These are phyloP conservation scores for Fonsecaea erecta DNA, from an alignment of 2,329 filamentous ascomycete species.

Conservation along the genomic window DNA sequence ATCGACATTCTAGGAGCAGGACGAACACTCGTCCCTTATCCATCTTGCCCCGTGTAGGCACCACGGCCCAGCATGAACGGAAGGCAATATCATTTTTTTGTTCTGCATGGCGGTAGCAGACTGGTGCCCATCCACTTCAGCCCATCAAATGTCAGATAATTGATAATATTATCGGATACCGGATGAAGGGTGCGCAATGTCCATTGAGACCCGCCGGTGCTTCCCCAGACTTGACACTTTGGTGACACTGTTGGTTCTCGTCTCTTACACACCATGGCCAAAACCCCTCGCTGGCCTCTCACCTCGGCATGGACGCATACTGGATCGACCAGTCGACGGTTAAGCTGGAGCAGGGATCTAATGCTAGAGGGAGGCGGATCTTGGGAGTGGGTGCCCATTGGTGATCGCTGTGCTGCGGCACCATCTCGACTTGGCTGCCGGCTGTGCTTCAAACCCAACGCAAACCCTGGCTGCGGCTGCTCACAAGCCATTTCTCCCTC, in stretches of 20 bases:
- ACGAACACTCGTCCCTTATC: neutral
- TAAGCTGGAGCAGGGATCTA: neutral
- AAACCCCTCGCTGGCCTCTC: conserved; percentile 18
- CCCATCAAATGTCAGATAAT: neutral
- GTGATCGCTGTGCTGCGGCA: neutral
- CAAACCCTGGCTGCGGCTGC: neutral
- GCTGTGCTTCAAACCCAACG: neutral
- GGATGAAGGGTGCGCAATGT: neutral
- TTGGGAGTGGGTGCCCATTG: conserved; percentile 2
- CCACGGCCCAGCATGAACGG: neutral
- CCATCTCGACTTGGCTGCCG: neutral
- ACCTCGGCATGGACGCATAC: neutral
- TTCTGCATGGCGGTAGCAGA: neutral
- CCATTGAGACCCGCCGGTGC: neutral
- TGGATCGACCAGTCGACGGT: neutral
- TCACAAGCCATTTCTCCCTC: neutral
- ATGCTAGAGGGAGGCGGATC: neutral
- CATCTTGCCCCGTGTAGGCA: neutral
- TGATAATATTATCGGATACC: neutral
- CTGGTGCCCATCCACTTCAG: neutral
- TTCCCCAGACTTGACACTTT: conserved; percentile 13
- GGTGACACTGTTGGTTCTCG: neutral
- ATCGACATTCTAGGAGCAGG: neutral
- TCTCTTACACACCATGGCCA: conserved; percentile 11
- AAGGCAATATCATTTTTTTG: neutral